Evolutionary conservation across 139 green algal genomes (phyloP).

Genomic region (Picochlorum sp.): DNA sequence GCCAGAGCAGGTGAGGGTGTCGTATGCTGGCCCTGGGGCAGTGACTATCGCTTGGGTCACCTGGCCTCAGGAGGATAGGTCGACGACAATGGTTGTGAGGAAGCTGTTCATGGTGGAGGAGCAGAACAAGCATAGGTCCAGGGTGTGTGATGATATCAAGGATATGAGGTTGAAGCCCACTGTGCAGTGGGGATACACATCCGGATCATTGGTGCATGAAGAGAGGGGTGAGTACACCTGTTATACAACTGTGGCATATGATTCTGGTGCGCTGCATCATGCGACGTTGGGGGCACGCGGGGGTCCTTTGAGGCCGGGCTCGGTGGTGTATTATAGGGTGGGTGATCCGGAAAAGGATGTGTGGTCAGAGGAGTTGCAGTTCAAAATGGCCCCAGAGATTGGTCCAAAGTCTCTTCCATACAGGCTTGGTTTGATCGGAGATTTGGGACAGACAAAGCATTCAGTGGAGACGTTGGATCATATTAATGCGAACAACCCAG

Average conservation of each 20-base stretch:
- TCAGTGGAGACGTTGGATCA: conserved; percentile 53
- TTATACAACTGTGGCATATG: conserved; percentile 17
- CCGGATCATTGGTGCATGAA: background rate
- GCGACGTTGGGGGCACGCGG: conserved; percentile 22
- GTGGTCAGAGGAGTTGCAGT: conserved; percentile 32
- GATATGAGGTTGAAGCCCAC: conserved; percentile 6
- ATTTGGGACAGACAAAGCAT: conserved; percentile 72
- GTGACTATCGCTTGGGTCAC: conserved; percentile 33
- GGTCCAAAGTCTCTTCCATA: conserved; percentile 29
- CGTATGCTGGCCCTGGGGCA: conserved; percentile 17
- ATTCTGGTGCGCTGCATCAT: conserved; percentile 43
- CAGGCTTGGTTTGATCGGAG: conserved; percentile 46
- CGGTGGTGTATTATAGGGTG: conserved; percentile 41
- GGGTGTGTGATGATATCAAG: background rate
- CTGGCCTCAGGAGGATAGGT: conserved; percentile 5
- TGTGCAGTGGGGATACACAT: conserved; percentile 12
- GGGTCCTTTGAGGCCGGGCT: conserved; percentile 25
- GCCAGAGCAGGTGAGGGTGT: conserved; percentile 23
- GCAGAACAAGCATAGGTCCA: background rate
- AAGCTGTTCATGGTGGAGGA: background rate
- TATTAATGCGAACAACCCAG: conserved; percentile 16
- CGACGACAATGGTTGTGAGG: background rate
- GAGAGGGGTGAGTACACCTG: background rate
- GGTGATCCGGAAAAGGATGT: conserved; percentile 19
- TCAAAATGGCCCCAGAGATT: conserved; percentile 25